A percentile compares a stretch with the other conserved stretches of the same genome.
phyloP scores from a whole-genome alignment of 768 basidiomycete species.

The Gautieria morchelliformis region DNA sequence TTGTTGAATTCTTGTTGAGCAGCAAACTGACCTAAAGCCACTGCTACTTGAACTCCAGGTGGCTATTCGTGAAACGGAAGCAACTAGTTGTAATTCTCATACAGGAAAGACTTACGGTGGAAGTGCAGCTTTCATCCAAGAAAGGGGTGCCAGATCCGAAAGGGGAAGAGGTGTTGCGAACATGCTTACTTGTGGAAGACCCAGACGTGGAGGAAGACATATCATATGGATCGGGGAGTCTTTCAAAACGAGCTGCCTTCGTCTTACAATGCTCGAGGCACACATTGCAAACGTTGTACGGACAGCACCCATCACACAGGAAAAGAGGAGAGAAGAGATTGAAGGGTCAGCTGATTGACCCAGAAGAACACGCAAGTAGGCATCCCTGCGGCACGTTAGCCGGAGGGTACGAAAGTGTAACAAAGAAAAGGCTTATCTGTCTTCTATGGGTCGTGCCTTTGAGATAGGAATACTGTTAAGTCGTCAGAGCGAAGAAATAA shows the following conservation, averaged over 20 bases:
- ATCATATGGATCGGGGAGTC: conserved; percentile 72
- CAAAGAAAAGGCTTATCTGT: conserved; percentile 10
- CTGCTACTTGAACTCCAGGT: conserved; percentile 10
- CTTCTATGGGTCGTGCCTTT: conserved; percentile 81
- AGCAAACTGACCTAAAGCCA: conserved; percentile 55
- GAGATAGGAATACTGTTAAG: conserved; percentile 80
- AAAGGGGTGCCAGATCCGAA: conserved; percentile 25
- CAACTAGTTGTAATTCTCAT: not conserved
- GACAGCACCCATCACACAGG: conserved; percentile 95
- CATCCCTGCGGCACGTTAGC: conserved; percentile 51
- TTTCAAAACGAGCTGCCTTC: conserved; percentile 56
- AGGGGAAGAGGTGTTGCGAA: conserved; percentile 17
- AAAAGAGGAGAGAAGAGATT: conserved; percentile 79
- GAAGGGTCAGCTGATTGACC: conserved; percentile 56
- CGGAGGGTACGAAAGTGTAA: not conserved
- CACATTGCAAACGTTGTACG: conserved; percentile 96
- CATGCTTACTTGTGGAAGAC: conserved; percentile 15
- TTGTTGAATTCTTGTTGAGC: conserved; percentile 72
- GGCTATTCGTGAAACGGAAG: conserved; percentile 7
- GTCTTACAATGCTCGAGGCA: conserved; percentile 78
- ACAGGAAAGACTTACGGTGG: not conserved
- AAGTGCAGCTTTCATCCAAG: not conserved
- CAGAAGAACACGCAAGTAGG: conserved; percentile 77
- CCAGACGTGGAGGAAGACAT: conserved; percentile 15
- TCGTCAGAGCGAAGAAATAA: not conserved